Base-by-base conservation (phyloP, 345 rosid species). In the Gossypium anomalum region DNA sequence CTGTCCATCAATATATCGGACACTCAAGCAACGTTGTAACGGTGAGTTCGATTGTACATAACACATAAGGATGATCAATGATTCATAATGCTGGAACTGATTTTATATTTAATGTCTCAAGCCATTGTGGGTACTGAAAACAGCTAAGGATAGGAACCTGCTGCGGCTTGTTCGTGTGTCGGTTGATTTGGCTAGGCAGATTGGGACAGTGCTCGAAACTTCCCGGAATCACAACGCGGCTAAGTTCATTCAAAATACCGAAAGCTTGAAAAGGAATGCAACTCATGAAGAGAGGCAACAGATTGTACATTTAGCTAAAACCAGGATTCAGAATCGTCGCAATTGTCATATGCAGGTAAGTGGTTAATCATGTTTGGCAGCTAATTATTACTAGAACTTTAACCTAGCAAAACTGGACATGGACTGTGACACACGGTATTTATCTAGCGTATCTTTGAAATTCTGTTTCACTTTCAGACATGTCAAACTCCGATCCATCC, bases 121-220 rank as follows among this genome's bases (percentile, higher is more conserved):
- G 97, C 97, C 97, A 27, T 80, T 78, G 14, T 94, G 97, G 98
- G 85, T 94, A 78, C 84, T 94, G 70, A 94, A 91, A 88, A 85
- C 98, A 69, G 88, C 82, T 9, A 91, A 88, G 82, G 93, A 91
- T 85, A 89, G 79, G 75, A 66, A 82, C 76, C 63, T 78, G 76
- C 95, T 89, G 87, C 83, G 93, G 85, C 94, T 92, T 74, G 88
- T 92, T 83, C 93, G 87, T 77, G 76, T 90, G 73, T 92, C 98
- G 57, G 87, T 92, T 82, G 98, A 91, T 85, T 86, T 94, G 86
- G 95, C 97, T 43, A 84, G 94, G 82, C 92, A 89, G 72, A 83
- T 94, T 8, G 97, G 89, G 17, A 34, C 66, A 27, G 72, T 83
- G 86, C 87, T 94, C 16, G 98, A 94, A 73, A 86, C 83, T 80